Conservation (phyloP, 805 yeast species). For the Soucietia sequanensis region DNA sequence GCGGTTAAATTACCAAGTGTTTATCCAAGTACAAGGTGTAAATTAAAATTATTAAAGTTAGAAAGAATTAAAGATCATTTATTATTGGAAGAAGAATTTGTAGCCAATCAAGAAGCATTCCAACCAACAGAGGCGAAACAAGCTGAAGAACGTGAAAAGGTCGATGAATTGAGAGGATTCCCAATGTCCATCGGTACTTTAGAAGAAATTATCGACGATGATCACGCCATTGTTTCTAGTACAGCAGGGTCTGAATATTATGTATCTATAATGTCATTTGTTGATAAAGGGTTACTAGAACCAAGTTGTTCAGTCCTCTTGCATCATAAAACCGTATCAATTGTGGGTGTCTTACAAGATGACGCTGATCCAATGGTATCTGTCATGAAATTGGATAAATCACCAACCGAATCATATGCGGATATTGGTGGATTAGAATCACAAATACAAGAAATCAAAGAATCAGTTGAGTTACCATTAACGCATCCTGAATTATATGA, state of each 20-base stretch:
- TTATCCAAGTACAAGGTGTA: constrained; percentile 90
- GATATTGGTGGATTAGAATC: constrained; percentile 96
- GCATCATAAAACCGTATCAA: constrained; percentile 92
- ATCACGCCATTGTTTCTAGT: constrained; percentile 96
- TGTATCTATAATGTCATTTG: constrained; percentile 93
- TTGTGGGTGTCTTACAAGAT: constrained; percentile 98
- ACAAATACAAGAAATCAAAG: constrained; percentile 97
- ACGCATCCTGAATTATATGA: constrained; percentile 97
- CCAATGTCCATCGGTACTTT: constrained; percentile 96
- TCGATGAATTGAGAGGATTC: constrained; percentile 92
- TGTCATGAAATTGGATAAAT: constrained; percentile 96
- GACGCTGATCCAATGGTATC: constrained; percentile 98
- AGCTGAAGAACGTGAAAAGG: constrained; percentile 91
- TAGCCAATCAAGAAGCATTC: constrained; percentile 88
- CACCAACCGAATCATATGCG: constrained; percentile 94
- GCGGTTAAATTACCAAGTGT: constrained; percentile 82
- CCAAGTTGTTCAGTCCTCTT: constrained; percentile 95
- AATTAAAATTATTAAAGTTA: constrained; percentile 83
- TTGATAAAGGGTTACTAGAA: constrained; percentile 91
- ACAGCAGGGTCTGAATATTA: constrained; percentile 97
- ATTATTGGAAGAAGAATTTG: constrained; percentile 92
- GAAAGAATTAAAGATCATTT: constrained; percentile 97
- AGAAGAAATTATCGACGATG: constrained; percentile 97
- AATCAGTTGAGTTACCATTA: constrained; percentile 91
- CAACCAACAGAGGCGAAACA: constrained; percentile 97